Conservation (phyloP, 106 monocot genomes). For the Allium fistulosum region DNA sequence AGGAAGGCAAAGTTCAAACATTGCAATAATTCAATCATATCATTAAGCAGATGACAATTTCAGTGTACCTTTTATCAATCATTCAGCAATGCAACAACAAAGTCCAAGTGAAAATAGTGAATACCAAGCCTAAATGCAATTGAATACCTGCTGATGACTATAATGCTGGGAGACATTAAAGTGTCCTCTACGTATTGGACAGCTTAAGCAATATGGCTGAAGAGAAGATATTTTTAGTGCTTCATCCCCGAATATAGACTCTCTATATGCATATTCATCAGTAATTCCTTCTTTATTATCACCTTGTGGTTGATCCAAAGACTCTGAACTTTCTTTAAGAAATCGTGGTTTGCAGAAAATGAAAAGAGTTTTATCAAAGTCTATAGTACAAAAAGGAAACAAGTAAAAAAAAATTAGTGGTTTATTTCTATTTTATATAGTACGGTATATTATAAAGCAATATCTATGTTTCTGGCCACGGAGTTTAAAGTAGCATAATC, state of each 20-base stretch:
- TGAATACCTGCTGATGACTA: slow-evolving; percentile 73
- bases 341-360: neutral
- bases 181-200: slow-evolving; percentile 89
- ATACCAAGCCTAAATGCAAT: neutral
- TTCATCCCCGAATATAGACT: slow-evolving; percentile 81
- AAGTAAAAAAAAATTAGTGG: too few species aligned
- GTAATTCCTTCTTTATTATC: slow-evolving; percentile 17
- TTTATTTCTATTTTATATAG: too few species aligned
- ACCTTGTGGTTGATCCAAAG: slow-evolving; percentile 16
- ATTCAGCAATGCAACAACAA: neutral
- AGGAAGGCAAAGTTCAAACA: too few species aligned
- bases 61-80: neutral
- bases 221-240: slow-evolving; percentile 69
- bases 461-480: too few species aligned
- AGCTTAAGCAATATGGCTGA: slow-evolving; percentile 72
- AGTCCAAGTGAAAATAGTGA: neutral
- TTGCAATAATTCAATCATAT: neutral
- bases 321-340: slow-evolving; percentile 27
- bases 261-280: slow-evolving; percentile 40
- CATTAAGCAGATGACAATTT: neutral
- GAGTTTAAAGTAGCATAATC: too few species aligned
- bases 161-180: slow-evolving; percentile 90
- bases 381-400: too few species aligned
- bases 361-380: too few species aligned
- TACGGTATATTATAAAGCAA: too few species aligned